phyloP scores from a whole-genome alignment of 2,329 filamentous ascomycete genomes.

The Berkeleyomyces rouxiae region DNA sequence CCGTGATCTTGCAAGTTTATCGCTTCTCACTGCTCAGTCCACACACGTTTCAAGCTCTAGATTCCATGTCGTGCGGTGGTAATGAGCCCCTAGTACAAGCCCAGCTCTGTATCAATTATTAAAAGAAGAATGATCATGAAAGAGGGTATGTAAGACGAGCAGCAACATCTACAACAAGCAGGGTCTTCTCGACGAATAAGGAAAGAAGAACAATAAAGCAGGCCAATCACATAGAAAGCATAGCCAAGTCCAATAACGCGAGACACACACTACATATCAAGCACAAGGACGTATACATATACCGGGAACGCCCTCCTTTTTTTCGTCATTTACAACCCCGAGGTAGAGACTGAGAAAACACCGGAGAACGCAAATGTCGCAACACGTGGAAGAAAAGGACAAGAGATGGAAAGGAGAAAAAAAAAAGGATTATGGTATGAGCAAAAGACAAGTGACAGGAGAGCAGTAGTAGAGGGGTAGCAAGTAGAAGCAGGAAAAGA shows the following conservation, averaged over 20 bases:
- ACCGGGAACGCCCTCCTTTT: slow-evolving; percentile 23
- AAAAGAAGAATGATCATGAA: too few species aligned
- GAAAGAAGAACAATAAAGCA: slow-evolving; percentile 5
- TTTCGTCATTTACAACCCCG: slow-evolving; percentile 16
- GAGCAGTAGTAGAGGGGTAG: slow-evolving; percentile 5
- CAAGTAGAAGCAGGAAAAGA: slow-evolving; percentile 2
- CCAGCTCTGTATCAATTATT: background rate
- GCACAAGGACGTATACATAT: slow-evolving; percentile 20
- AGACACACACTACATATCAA: background rate
- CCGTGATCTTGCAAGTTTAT: too few species aligned
- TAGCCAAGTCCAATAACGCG: background rate
- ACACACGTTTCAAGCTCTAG: too few species aligned
- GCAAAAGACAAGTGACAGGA: slow-evolving; percentile 13
- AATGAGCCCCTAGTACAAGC: background rate
- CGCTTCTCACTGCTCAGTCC: too few species aligned
- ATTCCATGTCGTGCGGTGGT: background rate
- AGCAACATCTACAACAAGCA: slow-evolving; percentile 6
- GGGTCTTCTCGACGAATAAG: background rate
- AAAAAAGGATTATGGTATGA: slow-evolving; percentile 14
- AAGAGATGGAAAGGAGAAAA: background rate
- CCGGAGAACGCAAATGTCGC: slow-evolving; percentile 5
- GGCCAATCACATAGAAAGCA: background rate
- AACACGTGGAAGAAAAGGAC: background rate
- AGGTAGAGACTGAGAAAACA: slow-evolving; percentile 16
- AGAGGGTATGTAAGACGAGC: background rate